Conservation (phyloP, 2,329 filamentous ascomycete species). For the Setomelanomma holmii region DNA sequence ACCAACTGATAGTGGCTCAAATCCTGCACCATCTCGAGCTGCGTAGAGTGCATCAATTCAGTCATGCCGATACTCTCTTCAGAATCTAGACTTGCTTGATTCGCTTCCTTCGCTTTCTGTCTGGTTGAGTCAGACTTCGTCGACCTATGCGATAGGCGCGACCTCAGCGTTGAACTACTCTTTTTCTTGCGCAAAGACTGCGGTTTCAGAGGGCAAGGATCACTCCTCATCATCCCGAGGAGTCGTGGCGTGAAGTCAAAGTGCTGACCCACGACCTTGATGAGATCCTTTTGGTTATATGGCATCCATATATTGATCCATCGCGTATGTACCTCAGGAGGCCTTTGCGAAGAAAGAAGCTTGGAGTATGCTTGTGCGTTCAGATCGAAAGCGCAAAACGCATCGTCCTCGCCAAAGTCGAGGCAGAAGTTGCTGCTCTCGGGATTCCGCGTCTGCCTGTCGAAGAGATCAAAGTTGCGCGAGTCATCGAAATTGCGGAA, state of each 20-base stretch:
- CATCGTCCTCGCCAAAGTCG: conserved; percentile 66
- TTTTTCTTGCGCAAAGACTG: conserved; percentile 29
- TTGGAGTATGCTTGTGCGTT: conserved; percentile 51
- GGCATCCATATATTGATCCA: conserved; percentile 83
- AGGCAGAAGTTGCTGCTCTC: conserved; percentile 67
- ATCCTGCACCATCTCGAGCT: conserved; percentile 43
- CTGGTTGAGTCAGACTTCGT: conserved; percentile 25
- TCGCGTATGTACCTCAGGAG: conserved; percentile 62
- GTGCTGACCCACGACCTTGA: conserved; percentile 64
- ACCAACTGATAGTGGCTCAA: conserved; percentile 66
- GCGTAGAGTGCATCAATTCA: conserved; percentile 44
- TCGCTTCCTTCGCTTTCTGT: conserved; percentile 14
- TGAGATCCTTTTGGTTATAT: conserved; percentile 62
- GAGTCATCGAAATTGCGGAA: conserved; percentile 64
- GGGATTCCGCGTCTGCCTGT: conserved; percentile 50
- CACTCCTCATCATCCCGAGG: conserved; percentile 67
- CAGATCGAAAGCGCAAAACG: conserved; percentile 65
- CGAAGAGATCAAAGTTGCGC: conserved; percentile 55
- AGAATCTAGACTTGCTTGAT: conserved; percentile 29
- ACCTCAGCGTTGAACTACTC: conserved; percentile 41
- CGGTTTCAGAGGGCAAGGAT: conserved; percentile 52
- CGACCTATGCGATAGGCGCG: conserved; percentile 35
- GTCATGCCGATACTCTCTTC: conserved; percentile 47
- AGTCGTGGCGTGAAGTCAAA: conserved; percentile 75
- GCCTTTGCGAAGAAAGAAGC: conserved; percentile 49